Conservation (phyloP, 2,329 filamentous ascomycete genomes). For the Pestalotiopsis sp. region DNA sequence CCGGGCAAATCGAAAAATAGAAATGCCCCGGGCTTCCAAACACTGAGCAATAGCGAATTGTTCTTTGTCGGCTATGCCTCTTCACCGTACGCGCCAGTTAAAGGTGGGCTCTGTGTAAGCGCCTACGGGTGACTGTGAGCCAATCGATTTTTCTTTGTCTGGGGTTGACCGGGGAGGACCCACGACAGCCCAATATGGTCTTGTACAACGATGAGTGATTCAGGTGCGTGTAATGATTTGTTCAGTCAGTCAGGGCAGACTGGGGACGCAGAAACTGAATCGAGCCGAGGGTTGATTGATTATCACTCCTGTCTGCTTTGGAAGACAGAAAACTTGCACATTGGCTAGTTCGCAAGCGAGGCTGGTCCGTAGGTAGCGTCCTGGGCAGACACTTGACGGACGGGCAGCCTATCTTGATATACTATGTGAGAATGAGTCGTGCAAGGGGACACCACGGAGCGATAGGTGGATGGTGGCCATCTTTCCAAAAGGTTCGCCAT, state of each 20-base stretch:
- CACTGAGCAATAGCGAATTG: constrained; percentile 16
- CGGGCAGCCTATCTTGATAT: constrained; percentile 9
- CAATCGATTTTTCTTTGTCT: constrained; percentile 27
- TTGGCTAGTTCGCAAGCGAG: constrained; percentile 2
- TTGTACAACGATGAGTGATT: background rate
- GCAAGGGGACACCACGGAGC: constrained; percentile 29
- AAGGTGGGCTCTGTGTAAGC: constrained; percentile 24
- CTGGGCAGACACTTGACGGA: too few relatives aligned
- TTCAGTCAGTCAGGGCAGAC: background rate
- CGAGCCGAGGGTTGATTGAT: background rate
- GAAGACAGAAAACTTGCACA: constrained; percentile 8
- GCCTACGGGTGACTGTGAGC: constrained; percentile 24
- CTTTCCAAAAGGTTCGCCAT: constrained; percentile 25
- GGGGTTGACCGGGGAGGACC: constrained; percentile 10
- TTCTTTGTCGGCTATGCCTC: constrained; percentile 27
- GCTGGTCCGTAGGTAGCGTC: background rate
- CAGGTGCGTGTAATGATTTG: background rate
- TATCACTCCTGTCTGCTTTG: constrained; percentile 6
- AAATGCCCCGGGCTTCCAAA: constrained; percentile 24
- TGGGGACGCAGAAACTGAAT: background rate
- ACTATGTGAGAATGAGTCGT: constrained; percentile 8
- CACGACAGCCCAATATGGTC: background rate
- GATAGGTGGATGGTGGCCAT: constrained; percentile 27
- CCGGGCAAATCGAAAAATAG: constrained; percentile 18
- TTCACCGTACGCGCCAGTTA: constrained; percentile 22